These are phyloP conservation scores for Fusarium dimerum DNA, from an alignment of 2,329 filamentous ascomycete species.

Conservation along the genomic window DNA sequence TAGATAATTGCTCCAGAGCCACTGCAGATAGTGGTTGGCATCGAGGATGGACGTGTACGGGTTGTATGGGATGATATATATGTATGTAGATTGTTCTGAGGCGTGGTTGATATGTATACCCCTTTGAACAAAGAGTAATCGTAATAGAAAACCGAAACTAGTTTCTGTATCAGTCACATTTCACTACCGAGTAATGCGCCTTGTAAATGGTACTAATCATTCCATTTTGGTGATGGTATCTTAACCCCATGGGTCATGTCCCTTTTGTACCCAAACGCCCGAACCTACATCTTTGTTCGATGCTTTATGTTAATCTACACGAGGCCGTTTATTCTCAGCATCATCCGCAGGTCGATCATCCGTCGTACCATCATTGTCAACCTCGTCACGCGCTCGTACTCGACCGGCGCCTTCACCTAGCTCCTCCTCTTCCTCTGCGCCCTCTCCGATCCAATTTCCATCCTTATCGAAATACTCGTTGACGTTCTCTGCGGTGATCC, in stretches of 20 bases:
- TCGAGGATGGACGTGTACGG: neutral
- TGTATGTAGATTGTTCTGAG: neutral
- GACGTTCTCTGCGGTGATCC: conserved; percentile 93
- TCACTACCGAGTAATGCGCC: neutral
- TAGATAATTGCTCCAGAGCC: neutral
- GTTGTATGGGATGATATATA: neutral
- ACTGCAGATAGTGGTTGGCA: neutral
- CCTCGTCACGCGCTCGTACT: conserved; percentile 54
- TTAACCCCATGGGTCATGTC: neutral
- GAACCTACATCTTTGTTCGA: conserved; percentile 15
- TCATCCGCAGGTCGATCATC: conserved; percentile 41
- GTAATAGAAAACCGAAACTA: neutral
- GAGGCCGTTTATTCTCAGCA: conserved; percentile 48
- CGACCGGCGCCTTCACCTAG: conserved; percentile 67
- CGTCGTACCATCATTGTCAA: conserved; percentile 48
- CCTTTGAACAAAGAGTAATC: neutral
- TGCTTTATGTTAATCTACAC: conserved; percentile 42
- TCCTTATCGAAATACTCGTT: conserved; percentile 79
- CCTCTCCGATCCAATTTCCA: conserved; percentile 69
- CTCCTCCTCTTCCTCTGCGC: conserved; percentile 44
- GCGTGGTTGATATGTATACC: neutral
- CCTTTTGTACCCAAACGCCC: conserved; percentile 20
- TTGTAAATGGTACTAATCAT: neutral
- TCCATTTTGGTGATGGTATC: neutral
- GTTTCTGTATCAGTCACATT: neutral